Evolutionary conservation across 306 rosid genomes (phyloP).

Genomic region (Crotalaria pallida): DNA sequence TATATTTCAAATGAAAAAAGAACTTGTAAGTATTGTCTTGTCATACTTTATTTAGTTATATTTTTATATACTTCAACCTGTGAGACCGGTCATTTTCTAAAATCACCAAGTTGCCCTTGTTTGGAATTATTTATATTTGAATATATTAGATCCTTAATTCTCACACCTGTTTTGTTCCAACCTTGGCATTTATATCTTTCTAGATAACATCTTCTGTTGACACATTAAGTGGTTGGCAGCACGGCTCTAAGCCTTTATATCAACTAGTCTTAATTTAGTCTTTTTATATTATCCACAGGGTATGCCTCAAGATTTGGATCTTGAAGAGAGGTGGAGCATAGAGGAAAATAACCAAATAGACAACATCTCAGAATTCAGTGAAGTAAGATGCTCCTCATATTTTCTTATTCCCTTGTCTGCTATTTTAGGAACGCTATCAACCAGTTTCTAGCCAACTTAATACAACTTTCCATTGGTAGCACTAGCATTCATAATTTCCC

Average conservation of each 20-base stretch:
- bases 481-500: neutral
- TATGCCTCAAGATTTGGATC: conserved; percentile 42
- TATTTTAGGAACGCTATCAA: neutral
- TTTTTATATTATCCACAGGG: conserved; percentile 45
- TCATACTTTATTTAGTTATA: neutral
- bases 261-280: neutral
- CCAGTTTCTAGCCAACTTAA: conserved; percentile 1
- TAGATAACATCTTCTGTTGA: neutral
- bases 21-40: conserved; percentile 60
- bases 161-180: neutral
- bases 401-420: conserved; percentile 4
- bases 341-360: conserved; percentile 36
- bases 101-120: neutral
- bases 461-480: neutral
- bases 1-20: conserved; percentile 63
- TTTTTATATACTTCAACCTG: neutral
- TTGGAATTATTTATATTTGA: conserved; percentile 6
- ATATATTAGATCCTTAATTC: neutral
- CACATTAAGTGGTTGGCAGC: neutral
- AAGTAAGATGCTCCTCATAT: conserved; percentile 38
- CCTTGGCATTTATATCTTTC: conserved; percentile 4
- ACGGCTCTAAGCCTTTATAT: neutral
- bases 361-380: conserved; percentile 28
- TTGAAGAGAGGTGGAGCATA: conserved; percentile 33
- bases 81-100: neutral